Evolutionary conservation across 2,329 filamentous ascomycete species (phyloP), one percentile per base, ranked within the genome.

Genomic region (Alternaria hordeiaustralica): DNA sequence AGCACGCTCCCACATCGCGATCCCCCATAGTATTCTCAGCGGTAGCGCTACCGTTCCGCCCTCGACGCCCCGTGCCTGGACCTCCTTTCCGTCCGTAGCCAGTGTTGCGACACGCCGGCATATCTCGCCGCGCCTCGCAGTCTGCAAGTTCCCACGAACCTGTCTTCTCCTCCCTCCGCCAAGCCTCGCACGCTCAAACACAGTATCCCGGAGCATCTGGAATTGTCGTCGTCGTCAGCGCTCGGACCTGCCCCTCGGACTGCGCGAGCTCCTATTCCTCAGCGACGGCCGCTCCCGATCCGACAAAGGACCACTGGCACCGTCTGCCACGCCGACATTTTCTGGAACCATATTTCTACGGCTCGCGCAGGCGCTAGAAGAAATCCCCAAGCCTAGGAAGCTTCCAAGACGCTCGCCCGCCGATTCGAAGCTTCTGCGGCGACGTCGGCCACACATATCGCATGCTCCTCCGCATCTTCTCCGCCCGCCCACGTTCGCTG

Each of bases 351-450:
- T 43, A 36, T 36, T 59, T 59, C 44, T 41, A 61, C 59, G 55
- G 58, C 25, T 55, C 60, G 60, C 67, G 50, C 65, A 49, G 61
- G 61, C 65, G 61, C 65, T 68, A 68, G 65, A 64, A 66, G 26
- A 45, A 44, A 28, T 46, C 28, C 58, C 61, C 47, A 45, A 28
- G 21, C 12, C 59, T 51, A 58, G 20, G 46, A 53, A 53, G 33
- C 56, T 58, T 58, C 56, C 33, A 43, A 11, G 56, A 28, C 43
- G 47, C 56, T 25, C 47, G 46, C 33, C 46, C 56, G 46, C 56
- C 61, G 53, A 30, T 18, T 47, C 49, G 47, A 47, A 51, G 47
- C 43, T 60, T 53, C 56, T 59, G 61, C 60, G 57, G 54, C 54
- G 53, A 57, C 62, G 59, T 61, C 53, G 66, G 43, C 65, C 65